Evolutionary conservation across 495 filamentous ascomycete genomes (phyloP), one percentile per base, ranked within the genome.

Genomic region (Hypoxylon fragiforme): DNA sequence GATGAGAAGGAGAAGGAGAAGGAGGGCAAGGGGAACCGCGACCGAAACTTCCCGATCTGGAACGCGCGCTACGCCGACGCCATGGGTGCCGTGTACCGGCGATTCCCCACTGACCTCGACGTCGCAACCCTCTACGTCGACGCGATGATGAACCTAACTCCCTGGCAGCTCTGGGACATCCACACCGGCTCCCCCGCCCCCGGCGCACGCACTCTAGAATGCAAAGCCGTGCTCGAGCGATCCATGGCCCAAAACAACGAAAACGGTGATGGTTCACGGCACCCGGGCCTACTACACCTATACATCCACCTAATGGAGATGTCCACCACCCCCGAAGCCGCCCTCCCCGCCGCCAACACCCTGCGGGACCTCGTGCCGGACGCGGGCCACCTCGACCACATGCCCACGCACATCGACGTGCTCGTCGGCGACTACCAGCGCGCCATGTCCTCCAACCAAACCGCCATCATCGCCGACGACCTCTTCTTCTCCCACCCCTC

Each of bases 271-370:
- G 71, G n/a, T 60, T 70, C 2, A 39, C 53, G n/a, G 7, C 82
- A 88, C 50, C 84, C 86, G 0, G 86, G 85, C 1, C 65, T 89
- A 2, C 62, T 89, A 16, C 86, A 89, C 61, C 66, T 87, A 1
- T 88, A 88, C 52, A 87, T 88, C 45, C 86, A 90, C 59, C 72
- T 87, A 11, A 86, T 87, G 81, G 85, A 90, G 61, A 88, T 88
- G 85, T 88, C 84, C 2, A 54, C 65, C 0, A 75, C 74, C 1
- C 86, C 86, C 0, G 85, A 87, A 46, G 63, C 55, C 3, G 85
- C 81, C 0, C 65, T 88, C 2, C 65, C 67, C 1, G 72, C 73
- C 4, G 83, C 85, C 0, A 79, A 87, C 46, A 71, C 75, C 34
- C 76, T 89, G 2, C 80, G 84, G 1, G 77, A 75, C 0, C 73